Base-by-base conservation (phyloP, 2,329 filamentous ascomycete species). In the Exserohilum rostratum region DNA sequence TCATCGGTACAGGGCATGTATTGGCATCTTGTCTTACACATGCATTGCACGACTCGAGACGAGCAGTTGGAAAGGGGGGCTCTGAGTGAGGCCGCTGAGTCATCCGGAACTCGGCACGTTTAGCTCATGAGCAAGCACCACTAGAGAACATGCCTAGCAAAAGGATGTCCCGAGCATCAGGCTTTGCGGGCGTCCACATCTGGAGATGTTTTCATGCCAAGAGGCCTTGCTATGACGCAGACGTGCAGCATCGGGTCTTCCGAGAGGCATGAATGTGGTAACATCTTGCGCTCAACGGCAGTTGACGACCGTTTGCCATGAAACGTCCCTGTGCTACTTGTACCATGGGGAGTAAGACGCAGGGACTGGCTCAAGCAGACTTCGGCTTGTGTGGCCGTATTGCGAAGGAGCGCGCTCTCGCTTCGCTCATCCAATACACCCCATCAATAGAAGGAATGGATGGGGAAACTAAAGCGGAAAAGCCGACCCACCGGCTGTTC, bases 171-270 rank as follows among this genome's bases (percentile, higher is more conserved):
- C 45, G 25, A 49, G 18, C 27, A 50, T 25, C 40, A 57, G 11
- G 33, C 29, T 50, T 18, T 42, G 22, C 7, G 22, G 46, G 40
- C 52, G 29, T 44, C 51, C 40, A 38, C 30, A 46, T 39, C 12
- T 33, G 47, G 39, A 47, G 18, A 18, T 39, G 39, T 40, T 35
- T 38, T 27, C 44, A 37, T n/a, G 53, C 57, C 57, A 59, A 60
- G 53, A 17, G 39, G 29, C 46, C 38, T 40, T 37, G 25, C 50
- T 60, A 57, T 52, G 54, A 49, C 43, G 43, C 57, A 60, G 46
- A 42, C 34, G 33, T 51, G 46, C 44, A 50, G 42, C 13, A 20
- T 47, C 31, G 50, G 50, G 44, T 43, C 44, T 12, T 48, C 42
- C 27, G 49, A 51, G 30, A 34, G 25, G 22, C 37, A 20, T 30